Conservation (phyloP, 1,139 yeast genomes). For the Hemisphaericaspora xylofermentans region DNA sequence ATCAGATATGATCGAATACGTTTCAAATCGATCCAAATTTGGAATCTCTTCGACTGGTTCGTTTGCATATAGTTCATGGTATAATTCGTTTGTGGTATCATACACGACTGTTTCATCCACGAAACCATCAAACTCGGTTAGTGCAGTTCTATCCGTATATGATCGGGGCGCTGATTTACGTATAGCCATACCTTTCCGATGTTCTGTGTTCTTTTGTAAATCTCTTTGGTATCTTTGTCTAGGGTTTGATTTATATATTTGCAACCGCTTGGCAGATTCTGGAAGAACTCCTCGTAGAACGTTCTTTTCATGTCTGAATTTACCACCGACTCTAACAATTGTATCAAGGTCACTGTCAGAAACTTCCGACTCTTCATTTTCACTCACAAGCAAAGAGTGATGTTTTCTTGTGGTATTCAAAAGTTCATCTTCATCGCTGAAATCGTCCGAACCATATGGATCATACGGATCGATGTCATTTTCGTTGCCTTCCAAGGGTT, state of each 20-base stretch:
- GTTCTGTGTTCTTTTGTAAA: conserved; percentile 14
- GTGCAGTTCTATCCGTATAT: not conserved
- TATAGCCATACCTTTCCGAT: conserved; percentile 39
- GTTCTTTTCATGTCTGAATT: conserved; percentile 26
- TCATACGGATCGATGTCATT: conserved; percentile 9
- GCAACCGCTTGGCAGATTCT: conserved; percentile 37
- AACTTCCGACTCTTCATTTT: conserved; percentile 9
- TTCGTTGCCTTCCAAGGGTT: not conserved
- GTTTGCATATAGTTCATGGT: conserved; percentile 10
- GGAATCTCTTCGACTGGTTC: conserved; percentile 1
- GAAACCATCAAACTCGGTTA: conserved; percentile 10
- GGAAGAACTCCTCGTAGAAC: conserved; percentile 39
- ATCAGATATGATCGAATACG: conserved; percentile 4
- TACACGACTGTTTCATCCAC: conserved; percentile 13
- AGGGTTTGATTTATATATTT: conserved; percentile 21
- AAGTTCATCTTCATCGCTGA: conserved; percentile 12
- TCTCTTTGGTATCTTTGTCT: conserved; percentile 2
- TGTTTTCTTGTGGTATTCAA: conserved; percentile 9
- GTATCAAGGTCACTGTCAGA: conserved; percentile 3
- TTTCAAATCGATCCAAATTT: conserved; percentile 4
- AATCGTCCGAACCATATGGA: no score
- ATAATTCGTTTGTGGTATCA: conserved; percentile 12
- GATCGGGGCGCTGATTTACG: conserved; percentile 17
- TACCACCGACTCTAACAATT: conserved; percentile 35
- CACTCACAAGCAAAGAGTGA: conserved; percentile 11